These are phyloP conservation scores for Xylaria hypoxylon DNA, from an alignment of 2,329 filamentous ascomycete genomes.

Conservation along the genomic window DNA sequence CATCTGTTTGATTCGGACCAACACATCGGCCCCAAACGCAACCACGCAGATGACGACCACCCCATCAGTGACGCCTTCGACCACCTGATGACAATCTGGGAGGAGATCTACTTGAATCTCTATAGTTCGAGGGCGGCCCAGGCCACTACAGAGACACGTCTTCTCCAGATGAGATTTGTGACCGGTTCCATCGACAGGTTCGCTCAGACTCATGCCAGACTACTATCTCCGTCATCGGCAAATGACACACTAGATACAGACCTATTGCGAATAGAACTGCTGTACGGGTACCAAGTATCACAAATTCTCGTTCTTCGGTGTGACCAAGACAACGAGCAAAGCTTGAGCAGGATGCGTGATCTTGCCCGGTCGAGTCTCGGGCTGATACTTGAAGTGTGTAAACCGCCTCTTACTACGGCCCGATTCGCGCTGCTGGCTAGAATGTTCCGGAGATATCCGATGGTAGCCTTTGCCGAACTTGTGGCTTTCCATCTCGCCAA, in stretches of 20 bases:
- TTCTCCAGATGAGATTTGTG: constrained; percentile 31
- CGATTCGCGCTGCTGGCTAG: constrained; percentile 34
- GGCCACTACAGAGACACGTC: constrained; percentile 16
- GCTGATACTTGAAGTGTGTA: constrained; percentile 32
- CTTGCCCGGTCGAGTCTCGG: constrained; percentile 36
- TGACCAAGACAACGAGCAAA: constrained; percentile 31
- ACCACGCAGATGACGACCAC: constrained; percentile 2
- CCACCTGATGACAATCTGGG: constrained; percentile 41
- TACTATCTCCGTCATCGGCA: constrained; percentile 10
- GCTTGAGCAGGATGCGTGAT: constrained; percentile 23
- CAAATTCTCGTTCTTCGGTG: constrained; percentile 39
- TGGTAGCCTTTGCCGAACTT: constrained; percentile 41
- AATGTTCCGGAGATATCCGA: constrained; percentile 37
- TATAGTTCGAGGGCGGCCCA: constrained; percentile 32
- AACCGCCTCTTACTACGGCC: constrained; percentile 21
- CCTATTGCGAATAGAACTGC: constrained; percentile 34
- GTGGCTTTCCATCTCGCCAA: constrained; percentile 28
- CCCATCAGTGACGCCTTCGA: constrained; percentile 36
- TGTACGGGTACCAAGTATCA: constrained; percentile 40
- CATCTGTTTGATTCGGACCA: constrained; percentile 41
- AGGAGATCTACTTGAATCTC: constrained; percentile 42
- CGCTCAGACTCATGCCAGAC: constrained; percentile 26
- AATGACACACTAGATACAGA: constrained; percentile 17
- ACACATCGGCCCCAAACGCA: constrained; percentile 5
- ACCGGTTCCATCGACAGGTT: constrained; percentile 28